Conservation (phyloP, 176 grass and related monocot genomes). For the Oryza longistaminata region DNA sequence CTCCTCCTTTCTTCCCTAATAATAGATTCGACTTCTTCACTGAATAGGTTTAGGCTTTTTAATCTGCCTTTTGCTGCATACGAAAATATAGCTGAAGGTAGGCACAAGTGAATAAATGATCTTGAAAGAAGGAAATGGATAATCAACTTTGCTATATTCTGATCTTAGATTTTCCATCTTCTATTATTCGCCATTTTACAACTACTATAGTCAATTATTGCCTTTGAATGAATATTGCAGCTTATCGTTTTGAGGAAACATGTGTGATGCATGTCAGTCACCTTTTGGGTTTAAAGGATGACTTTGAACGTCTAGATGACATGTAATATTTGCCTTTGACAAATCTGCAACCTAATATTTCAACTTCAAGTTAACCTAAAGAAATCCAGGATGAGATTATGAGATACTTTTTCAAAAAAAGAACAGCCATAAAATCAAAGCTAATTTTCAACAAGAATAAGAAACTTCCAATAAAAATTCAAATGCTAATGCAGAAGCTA, state of each 20-base stretch:
- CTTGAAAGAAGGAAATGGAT: neutral
- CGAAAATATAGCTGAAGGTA: constrained; percentile 7
- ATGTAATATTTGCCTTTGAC: neutral
- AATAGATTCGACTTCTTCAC: constrained; percentile 74
- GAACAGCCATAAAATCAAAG: neutral
- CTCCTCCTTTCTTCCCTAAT: constrained; percentile 65
- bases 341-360: neutral
- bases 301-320: neutral
- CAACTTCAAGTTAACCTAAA: neutral
- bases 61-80: constrained; percentile 76
- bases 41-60: constrained; percentile 82
- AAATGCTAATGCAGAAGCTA: neutral
- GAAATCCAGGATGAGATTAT: neutral
- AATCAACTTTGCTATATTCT: neutral
- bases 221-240: neutral
- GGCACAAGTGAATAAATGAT: neutral
- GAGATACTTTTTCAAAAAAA: neutral
- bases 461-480: neutral
- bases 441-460: neutral
- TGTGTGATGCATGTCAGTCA: neutral
- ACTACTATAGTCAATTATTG: neutral
- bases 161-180: neutral
- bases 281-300: neutral
- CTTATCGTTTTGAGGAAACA: neutral
- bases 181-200: neutral